phyloP scores from a whole-genome alignment of 116 monocot species.

The Phalaenopsis hybrid region DNA sequence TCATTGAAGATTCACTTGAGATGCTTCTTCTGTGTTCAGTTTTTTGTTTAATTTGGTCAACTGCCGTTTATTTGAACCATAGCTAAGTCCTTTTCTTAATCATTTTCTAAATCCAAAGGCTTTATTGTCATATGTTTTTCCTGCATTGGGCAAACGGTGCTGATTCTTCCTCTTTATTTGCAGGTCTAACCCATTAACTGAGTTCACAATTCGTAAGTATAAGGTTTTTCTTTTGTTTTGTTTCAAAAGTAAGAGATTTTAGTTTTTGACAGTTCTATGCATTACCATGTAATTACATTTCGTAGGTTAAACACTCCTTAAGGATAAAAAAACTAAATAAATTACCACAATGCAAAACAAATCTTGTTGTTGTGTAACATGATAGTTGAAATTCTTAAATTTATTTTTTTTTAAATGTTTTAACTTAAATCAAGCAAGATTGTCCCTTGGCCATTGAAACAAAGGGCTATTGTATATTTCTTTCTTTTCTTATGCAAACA shows the following conservation, averaged over 20 bases:
- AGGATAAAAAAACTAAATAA: not conserved
- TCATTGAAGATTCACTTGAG: not conserved
- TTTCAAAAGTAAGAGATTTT: not conserved
- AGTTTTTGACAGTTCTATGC: not conserved
- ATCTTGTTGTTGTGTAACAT: not conserved
- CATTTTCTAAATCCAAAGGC: not conserved
- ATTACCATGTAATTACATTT: not conserved
- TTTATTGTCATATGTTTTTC: not conserved
- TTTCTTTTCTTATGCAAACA: not conserved
- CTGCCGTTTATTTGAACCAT: not conserved
- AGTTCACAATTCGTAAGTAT: constrained; percentile 9
- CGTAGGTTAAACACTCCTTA: not conserved
- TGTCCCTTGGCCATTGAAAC: not conserved
- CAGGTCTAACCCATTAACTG: constrained; percentile 1
- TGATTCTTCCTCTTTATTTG: not conserved
- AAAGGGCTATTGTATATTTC: not conserved
- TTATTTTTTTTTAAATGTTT: not conserved
- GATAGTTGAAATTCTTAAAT: not conserved
- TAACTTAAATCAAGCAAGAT: not conserved
- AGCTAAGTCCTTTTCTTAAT: not conserved
- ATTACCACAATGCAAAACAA: not conserved
- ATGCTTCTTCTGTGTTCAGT: not conserved
- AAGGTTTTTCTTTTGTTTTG: not conserved
- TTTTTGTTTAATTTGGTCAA: not conserved
- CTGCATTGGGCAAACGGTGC: not conserved